Base-by-base conservation (phyloP, 441 rosid species). In the Adansonia grandidieri region DNA sequence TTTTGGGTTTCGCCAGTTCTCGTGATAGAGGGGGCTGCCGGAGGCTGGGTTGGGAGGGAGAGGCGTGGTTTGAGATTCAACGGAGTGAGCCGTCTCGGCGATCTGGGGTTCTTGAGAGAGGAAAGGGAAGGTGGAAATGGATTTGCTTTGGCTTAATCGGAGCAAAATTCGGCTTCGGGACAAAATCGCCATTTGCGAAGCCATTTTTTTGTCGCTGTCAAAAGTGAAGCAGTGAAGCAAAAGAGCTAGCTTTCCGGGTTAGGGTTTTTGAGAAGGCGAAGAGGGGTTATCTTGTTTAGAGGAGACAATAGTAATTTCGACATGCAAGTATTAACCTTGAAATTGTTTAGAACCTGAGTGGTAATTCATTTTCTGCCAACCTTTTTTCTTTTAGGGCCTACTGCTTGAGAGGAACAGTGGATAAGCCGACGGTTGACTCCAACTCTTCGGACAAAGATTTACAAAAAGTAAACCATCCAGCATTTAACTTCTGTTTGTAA, bases 21-120 rank as follows among this genome's bases (percentile, higher is more conserved):
- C 93, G 28, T 82, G 85, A 83, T 93, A 95, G 61, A 92, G 86
- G 0, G 97, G 97, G 79, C 97, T 91, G 53, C 97, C 98, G 24
- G 97, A 82, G 5, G 96, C 93, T 0, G 98, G 97, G 78, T 91
- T 96, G 0, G 99, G 97, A 3, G 99, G 99, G 53, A 96, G 93
- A 53, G 96, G 89, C 0, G 92, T 77, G 71, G 74, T 8, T 45
- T 77, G 3, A 66, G 68, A 1, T 76, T 57, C 9, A 58, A 78
- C 78, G 63, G 80, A 69, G 9, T 73, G 84, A 37, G 57, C 6
- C 32, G 88, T 70, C 10, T 91, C 91, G n/a, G 87, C 90, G 77
- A 90, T 90, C 77, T 88, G 90, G 13, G 96, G 87, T 74, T 90
- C 87, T 77, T 95, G 98, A 7, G 84, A 88, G 57, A 91, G 91